Evolutionary conservation across 2,329 filamentous ascomycete genomes (phyloP).

Genomic region (Leptographium procerum): DNA sequence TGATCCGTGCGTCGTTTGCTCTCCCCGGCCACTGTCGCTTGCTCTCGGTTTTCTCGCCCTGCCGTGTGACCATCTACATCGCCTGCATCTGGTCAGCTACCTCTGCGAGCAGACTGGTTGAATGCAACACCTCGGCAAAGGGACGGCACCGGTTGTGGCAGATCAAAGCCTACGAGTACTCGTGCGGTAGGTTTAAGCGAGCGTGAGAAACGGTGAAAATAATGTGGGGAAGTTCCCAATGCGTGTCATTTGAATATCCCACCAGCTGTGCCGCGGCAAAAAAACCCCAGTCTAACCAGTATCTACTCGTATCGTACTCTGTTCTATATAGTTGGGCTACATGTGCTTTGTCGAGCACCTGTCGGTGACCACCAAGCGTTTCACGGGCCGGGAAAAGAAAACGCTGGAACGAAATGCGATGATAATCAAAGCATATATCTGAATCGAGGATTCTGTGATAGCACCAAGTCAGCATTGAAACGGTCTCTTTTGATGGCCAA

Average conservation of each 20-base stretch:
- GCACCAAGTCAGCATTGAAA: not conserved
- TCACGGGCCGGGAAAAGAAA: not conserved
- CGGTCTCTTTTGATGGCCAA: no score
- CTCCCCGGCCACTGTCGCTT: not conserved
- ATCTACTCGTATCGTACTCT: no score
- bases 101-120: not conserved
- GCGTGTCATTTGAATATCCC: not conserved
- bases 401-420: not conserved
- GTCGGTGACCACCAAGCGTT: not conserved
- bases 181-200: no score
- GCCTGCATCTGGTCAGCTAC: not conserved
- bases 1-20: not conserved
- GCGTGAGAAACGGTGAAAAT: not conserved
- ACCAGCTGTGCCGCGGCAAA: not conserved
- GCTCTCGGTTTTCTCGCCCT: not conserved
- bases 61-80: not conserved
- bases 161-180: no score
- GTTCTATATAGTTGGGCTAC: no score
- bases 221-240: not conserved
- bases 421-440: constrained; percentile 3
- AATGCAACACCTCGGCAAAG: not conserved
- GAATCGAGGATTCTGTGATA: not conserved
- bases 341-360: not conserved
- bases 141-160: no score
- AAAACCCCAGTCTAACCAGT: not conserved